A percentile compares a stretch with the other conserved stretches of the same genome.
Conservation (phyloP, 345 rosid genomes). For the Bruguiera gymnorhiza region DNA sequence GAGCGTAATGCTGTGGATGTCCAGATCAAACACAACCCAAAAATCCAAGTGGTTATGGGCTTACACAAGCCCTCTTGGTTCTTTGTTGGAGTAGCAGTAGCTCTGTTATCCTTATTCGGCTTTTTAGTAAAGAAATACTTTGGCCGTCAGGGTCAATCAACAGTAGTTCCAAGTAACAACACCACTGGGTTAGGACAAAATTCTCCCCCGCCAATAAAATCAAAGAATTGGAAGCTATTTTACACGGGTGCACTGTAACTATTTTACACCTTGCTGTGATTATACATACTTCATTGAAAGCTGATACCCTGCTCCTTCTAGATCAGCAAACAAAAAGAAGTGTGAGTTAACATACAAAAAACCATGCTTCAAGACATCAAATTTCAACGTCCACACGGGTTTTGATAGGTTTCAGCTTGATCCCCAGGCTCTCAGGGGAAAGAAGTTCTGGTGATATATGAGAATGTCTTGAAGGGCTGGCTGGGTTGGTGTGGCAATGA, state of each 20-base stretch:
- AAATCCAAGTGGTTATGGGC: too few species aligned
- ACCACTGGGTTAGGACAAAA: neutral
- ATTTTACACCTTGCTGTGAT: constrained; percentile 6
- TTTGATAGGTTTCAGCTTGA: constrained; percentile 68
- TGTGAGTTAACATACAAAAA: too few species aligned
- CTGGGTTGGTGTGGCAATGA: constrained; percentile 37
- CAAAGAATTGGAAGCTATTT: constrained; percentile 31
- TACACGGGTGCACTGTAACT: neutral
- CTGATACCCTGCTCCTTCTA: neutral
- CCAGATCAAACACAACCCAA: too few species aligned
- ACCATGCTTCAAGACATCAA: constrained; percentile 15
- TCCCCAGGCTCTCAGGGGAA: constrained; percentile 54
- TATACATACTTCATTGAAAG: constrained; percentile 2
- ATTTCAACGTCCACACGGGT: constrained; percentile 33
- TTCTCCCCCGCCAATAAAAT: constrained; percentile 22
- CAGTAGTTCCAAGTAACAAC: neutral
- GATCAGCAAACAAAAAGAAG: neutral
- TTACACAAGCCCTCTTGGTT: too few species aligned
- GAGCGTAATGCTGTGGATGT: too few species aligned
- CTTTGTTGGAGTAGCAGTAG: too few species aligned
- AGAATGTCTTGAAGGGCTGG: constrained; percentile 36
- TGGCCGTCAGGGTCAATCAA: neutral
- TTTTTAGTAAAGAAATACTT: too few species aligned
- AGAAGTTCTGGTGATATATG: constrained; percentile 60
- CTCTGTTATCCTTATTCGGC: too few species aligned